These are phyloP conservation scores for Bocquillonia castaneifolia DNA, from an alignment of 441 rosid genomes.

Conservation along the genomic window DNA sequence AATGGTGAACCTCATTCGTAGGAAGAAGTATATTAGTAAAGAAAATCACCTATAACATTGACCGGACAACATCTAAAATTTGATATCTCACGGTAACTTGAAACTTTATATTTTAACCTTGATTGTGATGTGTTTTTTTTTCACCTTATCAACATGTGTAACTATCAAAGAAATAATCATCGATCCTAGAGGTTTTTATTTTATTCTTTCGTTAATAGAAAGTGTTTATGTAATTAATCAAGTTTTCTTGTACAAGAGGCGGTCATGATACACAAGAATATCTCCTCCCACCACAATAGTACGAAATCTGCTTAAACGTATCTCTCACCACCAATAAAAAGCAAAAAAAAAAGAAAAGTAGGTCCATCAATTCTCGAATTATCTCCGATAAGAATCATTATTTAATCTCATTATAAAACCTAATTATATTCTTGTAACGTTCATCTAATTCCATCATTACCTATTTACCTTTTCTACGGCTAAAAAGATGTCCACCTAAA, in stretches of 20 bases:
- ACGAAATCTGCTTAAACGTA: conserved; percentile 17
- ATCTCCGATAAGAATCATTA: conserved; percentile 26
- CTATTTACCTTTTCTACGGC: conserved; percentile 4
- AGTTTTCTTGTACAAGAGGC: background rate
- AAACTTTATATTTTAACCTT: no score
- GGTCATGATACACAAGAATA: background rate
- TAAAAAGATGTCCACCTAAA: conserved; percentile 12
- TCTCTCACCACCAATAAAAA: conserved; percentile 16
- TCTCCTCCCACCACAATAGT: conserved; percentile 1
- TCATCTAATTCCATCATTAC: conserved; percentile 28
- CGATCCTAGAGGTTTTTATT: no score
- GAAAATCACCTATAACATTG: no score
- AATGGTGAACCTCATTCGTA: no score
- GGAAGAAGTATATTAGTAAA: no score
- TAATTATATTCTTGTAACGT: conserved; percentile 23
- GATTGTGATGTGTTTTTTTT: no score
- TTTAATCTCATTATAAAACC: conserved; percentile 23
- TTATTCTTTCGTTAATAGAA: no score
- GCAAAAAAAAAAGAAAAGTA: conserved; percentile 1
- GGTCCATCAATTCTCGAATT: conserved; percentile 18
- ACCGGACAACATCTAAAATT: no score
- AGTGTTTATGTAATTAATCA: background rate
- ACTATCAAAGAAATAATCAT: no score
- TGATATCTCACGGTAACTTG: no score
- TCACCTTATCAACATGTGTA: no score